Evolutionary conservation across 495 filamentous ascomycete species (phyloP).

Genomic region (Tuber calosporum): DNA sequence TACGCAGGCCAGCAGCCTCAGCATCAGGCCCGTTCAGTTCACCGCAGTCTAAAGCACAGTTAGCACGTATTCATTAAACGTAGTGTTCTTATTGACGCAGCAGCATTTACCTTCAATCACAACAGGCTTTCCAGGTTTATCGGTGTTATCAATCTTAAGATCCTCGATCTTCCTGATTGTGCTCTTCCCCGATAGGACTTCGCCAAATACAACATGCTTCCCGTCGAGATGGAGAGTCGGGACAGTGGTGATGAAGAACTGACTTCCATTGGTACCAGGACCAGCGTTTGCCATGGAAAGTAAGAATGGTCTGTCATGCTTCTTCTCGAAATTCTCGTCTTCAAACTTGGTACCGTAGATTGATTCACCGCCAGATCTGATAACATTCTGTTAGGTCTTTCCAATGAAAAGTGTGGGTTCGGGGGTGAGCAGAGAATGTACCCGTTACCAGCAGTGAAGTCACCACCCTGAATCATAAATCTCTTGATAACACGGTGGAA

Average conservation of each 20-base stretch:
- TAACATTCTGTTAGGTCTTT: slow-evolving; percentile 17
- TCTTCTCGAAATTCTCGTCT: slow-evolving; percentile 90
- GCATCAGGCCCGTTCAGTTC: slow-evolving; percentile 68
- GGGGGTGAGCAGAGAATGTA: slow-evolving; percentile 39
- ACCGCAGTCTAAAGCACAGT: slow-evolving; percentile 59
- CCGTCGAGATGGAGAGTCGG: slow-evolving; percentile 86
- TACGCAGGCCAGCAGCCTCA: slow-evolving; percentile 53
- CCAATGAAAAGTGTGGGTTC: not conserved
- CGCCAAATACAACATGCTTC: slow-evolving; percentile 98
- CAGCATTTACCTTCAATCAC: slow-evolving; percentile 54
- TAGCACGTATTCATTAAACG: slow-evolving; percentile 10
- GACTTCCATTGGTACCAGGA: slow-evolving; percentile 80
- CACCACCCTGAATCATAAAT: slow-evolving; percentile 99
- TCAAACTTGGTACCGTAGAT: slow-evolving; percentile 98
- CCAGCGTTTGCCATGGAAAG: slow-evolving; percentile 49
- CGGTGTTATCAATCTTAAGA: slow-evolving; percentile 60
- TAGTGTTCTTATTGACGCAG: not conserved
- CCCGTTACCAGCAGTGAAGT: slow-evolving; percentile 89
- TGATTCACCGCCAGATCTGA: slow-evolving; percentile 86
- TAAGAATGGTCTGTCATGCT: slow-evolving; percentile 91
- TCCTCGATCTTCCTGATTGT: slow-evolving; percentile 87
- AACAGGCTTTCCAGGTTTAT: slow-evolving; percentile 71
- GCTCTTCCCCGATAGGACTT: slow-evolving; percentile 87
- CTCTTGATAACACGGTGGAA: slow-evolving; percentile 98
- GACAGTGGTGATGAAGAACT: slow-evolving; percentile 97